Evolutionary conservation across 805 yeast genomes (phyloP).

Genomic region (Cyberlindnera bimundalis): DNA sequence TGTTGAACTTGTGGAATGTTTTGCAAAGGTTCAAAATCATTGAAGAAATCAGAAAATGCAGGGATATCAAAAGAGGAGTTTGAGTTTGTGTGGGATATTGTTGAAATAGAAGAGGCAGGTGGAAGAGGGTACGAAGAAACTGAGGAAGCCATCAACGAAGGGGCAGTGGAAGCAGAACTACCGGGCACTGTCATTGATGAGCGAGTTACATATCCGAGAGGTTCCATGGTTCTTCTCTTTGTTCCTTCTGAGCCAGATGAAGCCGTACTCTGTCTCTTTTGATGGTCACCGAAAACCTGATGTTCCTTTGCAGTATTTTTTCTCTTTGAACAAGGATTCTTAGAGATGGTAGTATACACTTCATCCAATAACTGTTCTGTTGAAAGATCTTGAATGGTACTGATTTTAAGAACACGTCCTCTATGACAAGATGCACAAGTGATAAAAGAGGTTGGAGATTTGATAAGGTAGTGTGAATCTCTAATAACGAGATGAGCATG

Average conservation of each 20-base stretch:
- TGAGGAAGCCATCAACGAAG: neutral
- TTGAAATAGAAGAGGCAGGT: slow-evolving; percentile 5
- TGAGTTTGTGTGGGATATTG: neutral
- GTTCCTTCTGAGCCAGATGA: neutral
- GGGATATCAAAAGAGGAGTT: slow-evolving; percentile 15
- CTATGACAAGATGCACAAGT: slow-evolving; percentile 29
- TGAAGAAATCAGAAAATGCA: slow-evolving; percentile 22
- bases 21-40: slow-evolving; percentile 24
- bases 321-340: slow-evolving; percentile 26
- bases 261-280: slow-evolving; percentile 4
- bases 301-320: slow-evolving; percentile 21
- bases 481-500: slow-evolving; percentile 29
- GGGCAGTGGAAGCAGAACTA: neutral
- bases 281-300: slow-evolving; percentile 7
- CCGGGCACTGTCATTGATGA: neutral
- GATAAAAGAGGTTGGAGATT: slow-evolving; percentile 27
- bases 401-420: slow-evolving; percentile 27
- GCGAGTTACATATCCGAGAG: slow-evolving; percentile 1
- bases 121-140: slow-evolving; percentile 11
- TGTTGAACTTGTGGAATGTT: slow-evolving; percentile 18
- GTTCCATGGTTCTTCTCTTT: neutral
- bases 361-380: slow-evolving; percentile 24
- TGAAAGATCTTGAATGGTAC: slow-evolving; percentile 19
- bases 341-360: slow-evolving; percentile 22
- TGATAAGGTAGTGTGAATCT: slow-evolving; percentile 27